Conservation (phyloP, 495 filamentous ascomycete species). For the Parmelia sp. region DNA sequence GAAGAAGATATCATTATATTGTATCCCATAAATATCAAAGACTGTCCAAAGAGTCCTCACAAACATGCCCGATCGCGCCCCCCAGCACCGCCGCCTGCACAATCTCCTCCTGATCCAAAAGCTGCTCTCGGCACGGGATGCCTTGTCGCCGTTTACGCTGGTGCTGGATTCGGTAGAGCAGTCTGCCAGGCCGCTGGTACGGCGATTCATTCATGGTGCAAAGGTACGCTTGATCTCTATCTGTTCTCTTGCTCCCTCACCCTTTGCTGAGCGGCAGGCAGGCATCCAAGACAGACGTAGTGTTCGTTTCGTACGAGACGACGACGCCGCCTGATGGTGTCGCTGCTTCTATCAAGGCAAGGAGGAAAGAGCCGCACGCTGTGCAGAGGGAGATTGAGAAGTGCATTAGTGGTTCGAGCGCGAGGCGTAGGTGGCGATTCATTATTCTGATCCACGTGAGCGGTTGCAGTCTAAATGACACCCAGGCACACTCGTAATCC, state of each 20-base stretch:
- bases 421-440: slow-evolving; percentile 26
- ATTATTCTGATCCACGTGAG: neutral
- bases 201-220: slow-evolving; percentile 68
- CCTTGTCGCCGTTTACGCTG: slow-evolving; percentile 77
- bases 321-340: slow-evolving; percentile 50
- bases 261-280: slow-evolving; percentile 23
- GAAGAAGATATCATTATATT: too few species aligned
- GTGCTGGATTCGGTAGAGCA: slow-evolving; percentile 83
- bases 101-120: slow-evolving; percentile 83
- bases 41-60: too few species aligned
- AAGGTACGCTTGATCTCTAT: slow-evolving; percentile 45
- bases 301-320: slow-evolving; percentile 76
- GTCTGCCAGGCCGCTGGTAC: slow-evolving; percentile 60
- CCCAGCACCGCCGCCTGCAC: slow-evolving; percentile 66
- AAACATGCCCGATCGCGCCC: slow-evolving; percentile 8
- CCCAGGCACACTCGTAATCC: slow-evolving; percentile 51
- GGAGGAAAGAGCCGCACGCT: slow-evolving; percentile 47
- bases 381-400: slow-evolving; percentile 55
- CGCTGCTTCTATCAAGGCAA: slow-evolving; percentile 58
- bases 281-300: slow-evolving; percentile 53
- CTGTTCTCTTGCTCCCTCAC: neutral
- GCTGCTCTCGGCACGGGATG: slow-evolving; percentile 68
- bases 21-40: too few species aligned
- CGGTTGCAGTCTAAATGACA: slow-evolving; percentile 20
- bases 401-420: neutral